Base-by-base conservation (phyloP, 2,329 filamentous ascomycete species). In the Laburnicola sp. region DNA sequence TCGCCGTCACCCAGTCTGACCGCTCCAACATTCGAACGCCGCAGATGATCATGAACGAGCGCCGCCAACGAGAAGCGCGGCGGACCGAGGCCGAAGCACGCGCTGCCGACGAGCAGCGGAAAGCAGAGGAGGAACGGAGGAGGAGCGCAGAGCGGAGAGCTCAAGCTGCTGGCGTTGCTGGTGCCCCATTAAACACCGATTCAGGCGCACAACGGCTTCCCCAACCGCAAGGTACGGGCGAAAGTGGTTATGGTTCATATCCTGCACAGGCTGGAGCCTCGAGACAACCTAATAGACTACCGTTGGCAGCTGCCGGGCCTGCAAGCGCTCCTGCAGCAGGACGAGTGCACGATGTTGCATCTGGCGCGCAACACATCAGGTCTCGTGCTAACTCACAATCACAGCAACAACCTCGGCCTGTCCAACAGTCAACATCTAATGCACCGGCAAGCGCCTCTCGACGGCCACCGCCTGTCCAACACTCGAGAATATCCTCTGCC, bases 41-140 rank as follows among this genome's bases (percentile, higher is more conserved):
- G 11, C 86, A 88, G 58, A 88, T 93, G 76, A 93, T 97, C 65
- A 96, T 97, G 92, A 86, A 89, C 73, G 86, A 92, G 70, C 86
- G 92, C 50, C 82, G 83, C 48, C 88, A 89, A 58, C 83, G 92
- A 56, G 90, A 95, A 72, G 84, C 87, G 25, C 79, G 84, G 56
- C 86, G 89, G 67, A 81, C 82, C 37, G 86, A 88, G 65, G 82
- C 85, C 60, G 75, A 70, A 50, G 70, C 75, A 76, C 68, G 73
- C 65, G 77, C 53, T 47, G 68, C 68, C 36, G 75, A 78, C 51
- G 65, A 75, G 68, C 82, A 84, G 70, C 78, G 81, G 60, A 81
- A 83, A 62, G 75, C 77, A 53, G 74, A 78, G 51, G 78, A 80
- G 54, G 74, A 79, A 56, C 73, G 76, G 58, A 71, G 74, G 54